These are phyloP conservation scores for Spinellus fusiger DNA, from an alignment of 192 early-diverging fungal genomes.

Conservation along the genomic window DNA sequence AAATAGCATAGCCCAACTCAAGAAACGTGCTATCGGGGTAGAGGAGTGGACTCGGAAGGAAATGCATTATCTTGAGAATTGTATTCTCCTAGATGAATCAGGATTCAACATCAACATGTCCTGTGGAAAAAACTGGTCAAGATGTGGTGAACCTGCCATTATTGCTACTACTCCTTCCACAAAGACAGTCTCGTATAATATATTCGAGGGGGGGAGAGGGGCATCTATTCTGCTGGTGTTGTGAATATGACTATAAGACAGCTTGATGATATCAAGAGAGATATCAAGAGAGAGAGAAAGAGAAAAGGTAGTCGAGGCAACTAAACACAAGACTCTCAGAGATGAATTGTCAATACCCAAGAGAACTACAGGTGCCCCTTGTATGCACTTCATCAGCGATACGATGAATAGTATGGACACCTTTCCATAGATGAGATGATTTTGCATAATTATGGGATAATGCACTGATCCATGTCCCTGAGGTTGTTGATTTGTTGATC, in stretches of 20 bases:
- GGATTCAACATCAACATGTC: background rate
- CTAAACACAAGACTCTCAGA: background rate
- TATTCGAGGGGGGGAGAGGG: too few relatives aligned
- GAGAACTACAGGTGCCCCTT: background rate
- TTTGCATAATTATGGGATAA: slow-evolving; percentile 6
- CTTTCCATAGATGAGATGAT: slow-evolving; percentile 1
- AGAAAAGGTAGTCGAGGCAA: background rate
- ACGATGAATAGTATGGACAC: background rate
- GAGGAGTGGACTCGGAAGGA: too few relatives aligned
- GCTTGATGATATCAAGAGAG: background rate
- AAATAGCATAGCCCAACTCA: background rate
- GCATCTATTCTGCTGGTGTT: slow-evolving; percentile 1
- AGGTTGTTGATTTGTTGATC: background rate
- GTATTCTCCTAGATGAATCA: background rate
- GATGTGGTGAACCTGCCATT: background rate
- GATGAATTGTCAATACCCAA: background rate
- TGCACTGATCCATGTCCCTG: slow-evolving; percentile 1
- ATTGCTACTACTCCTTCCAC: background rate
- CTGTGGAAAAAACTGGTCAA: background rate
- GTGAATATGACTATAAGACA: background rate
- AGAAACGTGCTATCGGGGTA: background rate
- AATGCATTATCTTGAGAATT: slow-evolving; percentile 2
- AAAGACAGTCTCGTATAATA: slow-evolving; percentile 1
- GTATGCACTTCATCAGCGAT: slow-evolving; percentile 3
- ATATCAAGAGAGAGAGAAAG: too few relatives aligned